Evolutionary conservation across 495 filamentous ascomycete species (phyloP), one percentile per base, ranked within the genome.

Genomic region (Neurospora hispaniola): DNA sequence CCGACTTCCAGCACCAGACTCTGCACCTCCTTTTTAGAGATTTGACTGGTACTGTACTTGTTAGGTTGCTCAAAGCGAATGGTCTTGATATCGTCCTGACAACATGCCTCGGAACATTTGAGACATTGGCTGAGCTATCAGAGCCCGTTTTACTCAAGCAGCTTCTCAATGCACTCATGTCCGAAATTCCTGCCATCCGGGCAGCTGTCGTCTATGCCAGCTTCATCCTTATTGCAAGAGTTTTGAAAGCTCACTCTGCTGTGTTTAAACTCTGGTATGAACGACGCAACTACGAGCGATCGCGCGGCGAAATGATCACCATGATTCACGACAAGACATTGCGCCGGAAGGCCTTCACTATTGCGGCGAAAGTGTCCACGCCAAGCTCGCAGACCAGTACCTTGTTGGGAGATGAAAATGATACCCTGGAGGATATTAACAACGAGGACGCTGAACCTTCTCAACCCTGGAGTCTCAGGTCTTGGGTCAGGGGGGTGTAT

Each of bases 281-380:
- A 70, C 86, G 93, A 69, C 86, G 93, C 44, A 73, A 70, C 72
- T 96, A 95, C 75, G 93, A 96, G 76, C 84, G 93, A 69, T 92
- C 91, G 6, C 83, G 93, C 59, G 93, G 93, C 10, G 93, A 94
- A 78, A 89, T 95, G 89, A 90, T 96, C 69, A 95, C 92, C 71
- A 94, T 93, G 88, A 84, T 96, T 38, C 94, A 94, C 72, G 92
- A 94, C 78, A 96, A 96, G 81, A 93, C 92, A 0, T 80, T 96
- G 10, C 87, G 88, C 6, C 83, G 93, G 42, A 94, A 95, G 80
- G 87, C 92, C 1, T 86, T 92, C 71, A 88, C 88, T 10, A 78
- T 85, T 40, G 23, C 42, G 12, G 8, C 39, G 73, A 73, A 72
- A 71, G 73, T 10, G 7, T 18, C 77, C 8, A 62, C 74, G 39